These are phyloP conservation scores for Isatis lusitanica DNA, from an alignment of 441 rosid species.

Conservation along the genomic window DNA sequence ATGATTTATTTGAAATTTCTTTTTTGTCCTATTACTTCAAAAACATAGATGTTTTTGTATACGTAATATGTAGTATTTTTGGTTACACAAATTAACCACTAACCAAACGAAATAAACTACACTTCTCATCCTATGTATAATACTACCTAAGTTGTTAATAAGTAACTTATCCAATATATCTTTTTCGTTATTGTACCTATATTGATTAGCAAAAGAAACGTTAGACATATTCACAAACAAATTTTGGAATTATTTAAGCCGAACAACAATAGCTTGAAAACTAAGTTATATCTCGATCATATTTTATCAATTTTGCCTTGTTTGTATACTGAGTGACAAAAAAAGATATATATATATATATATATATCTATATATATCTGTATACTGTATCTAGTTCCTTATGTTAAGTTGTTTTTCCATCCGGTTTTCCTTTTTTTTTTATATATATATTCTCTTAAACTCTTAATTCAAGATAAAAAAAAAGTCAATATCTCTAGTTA, in stretches of 20 bases:
- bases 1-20: background rate
- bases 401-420: background rate
- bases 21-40: conserved; percentile 4
- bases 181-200: background rate
- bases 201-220: background rate
- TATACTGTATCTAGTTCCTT: background rate
- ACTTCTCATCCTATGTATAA: background rate
- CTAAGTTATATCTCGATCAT: background rate
- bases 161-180: background rate
- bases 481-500: background rate
- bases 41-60: background rate
- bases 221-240: background rate
- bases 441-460: background rate
- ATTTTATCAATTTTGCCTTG: background rate
- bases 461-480: background rate
- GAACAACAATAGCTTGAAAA: background rate
- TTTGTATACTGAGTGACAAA: background rate
- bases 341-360: too few species aligned
- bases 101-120: background rate
- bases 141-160: background rate
- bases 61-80: background rate
- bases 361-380: too few species aligned
- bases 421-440: background rate
- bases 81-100: conserved; percentile 9
- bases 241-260: background rate